Percentiles rank a stretch among this genome's conserved stretches.
These are phyloP conservation scores for Aspergillus homomorphus DNA, from an alignment of 495 filamentous ascomycete genomes.

Conservation along the genomic window DNA sequence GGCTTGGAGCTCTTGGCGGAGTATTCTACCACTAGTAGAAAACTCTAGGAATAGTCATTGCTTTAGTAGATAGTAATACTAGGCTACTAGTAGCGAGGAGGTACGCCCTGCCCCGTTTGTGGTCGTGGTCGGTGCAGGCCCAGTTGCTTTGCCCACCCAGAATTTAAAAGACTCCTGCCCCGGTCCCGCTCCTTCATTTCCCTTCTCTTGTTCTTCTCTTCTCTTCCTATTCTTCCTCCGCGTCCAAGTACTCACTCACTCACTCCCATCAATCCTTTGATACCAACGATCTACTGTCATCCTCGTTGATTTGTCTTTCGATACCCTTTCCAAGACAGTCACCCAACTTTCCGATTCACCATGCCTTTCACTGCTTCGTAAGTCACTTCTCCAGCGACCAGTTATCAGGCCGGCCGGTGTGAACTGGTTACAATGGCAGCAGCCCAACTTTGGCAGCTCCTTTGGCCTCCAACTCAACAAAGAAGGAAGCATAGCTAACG, in stretches of 20 bases:
- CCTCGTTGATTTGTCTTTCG: not conserved
- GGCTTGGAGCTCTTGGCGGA: no score
- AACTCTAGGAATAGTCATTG: no score
- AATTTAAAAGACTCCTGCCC: conserved; percentile 16
- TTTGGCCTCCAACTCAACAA: not conserved
- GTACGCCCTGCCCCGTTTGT: not conserved
- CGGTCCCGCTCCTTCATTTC: conserved; percentile 8
- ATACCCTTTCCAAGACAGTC: not conserved
- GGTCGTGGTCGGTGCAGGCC: conserved; percentile 1
- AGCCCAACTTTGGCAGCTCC: not conserved
- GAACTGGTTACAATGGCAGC: not conserved
- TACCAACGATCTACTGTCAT: not conserved
- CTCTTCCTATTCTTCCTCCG: not conserved
- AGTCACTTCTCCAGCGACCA: conserved; percentile 22
- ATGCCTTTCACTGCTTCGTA: conserved; percentile 68
- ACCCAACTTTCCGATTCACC: conserved; percentile 22
- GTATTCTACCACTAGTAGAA: not conserved
- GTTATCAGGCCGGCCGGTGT: not conserved
- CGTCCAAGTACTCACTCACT: not conserved
- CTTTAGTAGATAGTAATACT: not conserved
- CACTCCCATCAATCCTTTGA: not conserved
- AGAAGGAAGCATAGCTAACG: conserved; percentile 2
- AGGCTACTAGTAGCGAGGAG: no score
- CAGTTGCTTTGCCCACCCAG: conserved; percentile 11
- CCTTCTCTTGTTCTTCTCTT: conserved; percentile 7